Evolutionary conservation across 1,284 basidiomycete species (phyloP), one percentile per base, ranked within the genome.

Genomic region (Spongispora temasekensis): DNA sequence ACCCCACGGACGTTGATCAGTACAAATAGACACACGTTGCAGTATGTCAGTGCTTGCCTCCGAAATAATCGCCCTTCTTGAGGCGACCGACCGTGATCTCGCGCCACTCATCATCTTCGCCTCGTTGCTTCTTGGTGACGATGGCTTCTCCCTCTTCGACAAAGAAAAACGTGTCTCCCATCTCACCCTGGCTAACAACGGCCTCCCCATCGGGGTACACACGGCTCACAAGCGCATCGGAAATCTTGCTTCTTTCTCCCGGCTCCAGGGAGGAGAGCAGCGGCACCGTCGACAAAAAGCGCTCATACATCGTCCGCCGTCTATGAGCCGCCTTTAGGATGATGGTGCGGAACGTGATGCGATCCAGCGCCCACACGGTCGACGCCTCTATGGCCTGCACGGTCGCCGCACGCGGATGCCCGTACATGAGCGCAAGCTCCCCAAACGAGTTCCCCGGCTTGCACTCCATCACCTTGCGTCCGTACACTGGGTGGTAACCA

Each of bases 261-360:
- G 90, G 84, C 68, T 91, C 89, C 35, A 99, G 85, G 13, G 92
- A 92, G 42, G 91, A 87, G 52, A 99, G 84, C 57, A 99, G 85
- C 7, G 91, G 87, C 9, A 98, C 97, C n/a, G 91, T 93, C 32
- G 90, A 88, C 60, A 99, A 81, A 83, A 99, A 98, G 44, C 90
- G 86, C 75, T 99, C 96, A 75, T 98, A 98, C 89, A 98, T 94
- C 67, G 93, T 91, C 56, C 97, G 84, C 65, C 95, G 88, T 62
- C 92, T 83, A 66, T 95, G 91, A 37, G 94, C 94, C 60, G 88
- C 83, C 74, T 93, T 93, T 62, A 97, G 83, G 56, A 99, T 91
- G 76, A 99, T 98, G n/a, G 94, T 97, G 44, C 97, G 88, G 89
- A 99, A 99, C 1, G 96, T 98, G 69, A 97, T 94, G 57, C 97